Percentiles rank a stretch among this genome's conserved stretches.
Conservation (phyloP, 2,329 filamentous ascomycete genomes). For the Alternaria atra region DNA sequence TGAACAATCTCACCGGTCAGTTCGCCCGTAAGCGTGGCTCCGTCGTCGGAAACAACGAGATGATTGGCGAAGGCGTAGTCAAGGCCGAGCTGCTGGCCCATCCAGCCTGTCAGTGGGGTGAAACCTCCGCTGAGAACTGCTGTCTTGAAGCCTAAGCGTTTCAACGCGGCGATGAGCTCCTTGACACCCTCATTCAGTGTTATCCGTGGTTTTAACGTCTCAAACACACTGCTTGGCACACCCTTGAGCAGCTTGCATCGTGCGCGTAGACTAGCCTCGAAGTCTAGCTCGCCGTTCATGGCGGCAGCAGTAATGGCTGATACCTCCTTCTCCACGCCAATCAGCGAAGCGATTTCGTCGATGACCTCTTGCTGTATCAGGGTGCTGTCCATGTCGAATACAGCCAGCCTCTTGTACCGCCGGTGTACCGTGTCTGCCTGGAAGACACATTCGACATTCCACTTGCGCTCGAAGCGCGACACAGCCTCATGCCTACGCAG, state of each 20-base stretch:
- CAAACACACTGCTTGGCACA: constrained; percentile 79
- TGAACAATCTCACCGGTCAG: constrained; percentile 77
- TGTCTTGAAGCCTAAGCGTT: constrained; percentile 81
- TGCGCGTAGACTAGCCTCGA: constrained; percentile 81
- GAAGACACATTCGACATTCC: constrained; percentile 85
- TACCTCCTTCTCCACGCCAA: constrained; percentile 83
- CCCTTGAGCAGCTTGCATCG: constrained; percentile 83
- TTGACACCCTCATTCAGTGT: constrained; percentile 83
- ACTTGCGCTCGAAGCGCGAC: constrained; percentile 82
- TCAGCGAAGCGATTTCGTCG: constrained; percentile 86
- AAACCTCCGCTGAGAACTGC: constrained; percentile 95
- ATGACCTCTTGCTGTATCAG: constrained; percentile 98
- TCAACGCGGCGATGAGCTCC: constrained; percentile 77
- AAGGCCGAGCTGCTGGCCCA: constrained; percentile 80
- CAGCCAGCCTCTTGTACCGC: constrained; percentile 82
- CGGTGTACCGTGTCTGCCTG: constrained; percentile 78
- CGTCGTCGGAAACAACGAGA: constrained; percentile 68
- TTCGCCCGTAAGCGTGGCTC: constrained; percentile 72
- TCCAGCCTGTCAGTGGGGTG: constrained; percentile 85
- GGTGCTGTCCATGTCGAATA: constrained; percentile 99
- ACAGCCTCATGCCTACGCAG: constrained; percentile 82
- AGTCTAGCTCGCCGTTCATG: constrained; percentile 96
- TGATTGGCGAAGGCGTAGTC: constrained; percentile 92
- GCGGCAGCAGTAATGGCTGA: constrained; percentile 89
- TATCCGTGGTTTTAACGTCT: constrained; percentile 76